Conservation (phyloP, 2,329 filamentous ascomycete genomes). For the Xylariaceae sp. region DNA sequence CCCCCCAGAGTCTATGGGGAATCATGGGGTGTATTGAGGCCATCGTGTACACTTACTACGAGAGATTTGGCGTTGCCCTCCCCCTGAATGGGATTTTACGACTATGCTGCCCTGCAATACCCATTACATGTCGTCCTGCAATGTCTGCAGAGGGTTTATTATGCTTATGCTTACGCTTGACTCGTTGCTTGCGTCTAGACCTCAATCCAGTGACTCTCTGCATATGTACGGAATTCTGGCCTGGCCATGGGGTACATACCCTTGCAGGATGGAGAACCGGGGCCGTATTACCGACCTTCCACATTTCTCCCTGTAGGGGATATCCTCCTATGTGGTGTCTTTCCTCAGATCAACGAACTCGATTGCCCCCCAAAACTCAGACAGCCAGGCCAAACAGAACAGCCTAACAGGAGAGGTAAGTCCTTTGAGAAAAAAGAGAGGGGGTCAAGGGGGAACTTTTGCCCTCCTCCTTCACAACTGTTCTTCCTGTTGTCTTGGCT, state of each 20-base stretch:
- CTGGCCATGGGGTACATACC: not conserved
- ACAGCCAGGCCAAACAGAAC: too few species aligned
- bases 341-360: too few species aligned
- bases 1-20: not conserved
- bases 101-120: not conserved
- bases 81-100: not conserved
- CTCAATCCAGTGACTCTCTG: not conserved
- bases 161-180: not conserved
- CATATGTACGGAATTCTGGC: not conserved
- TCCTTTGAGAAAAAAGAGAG: too few species aligned
- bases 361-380: too few species aligned
- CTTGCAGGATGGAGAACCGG: not conserved
- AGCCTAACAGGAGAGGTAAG: too few species aligned
- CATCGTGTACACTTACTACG: conserved; percentile 21
- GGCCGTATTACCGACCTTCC: not conserved
- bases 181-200: not conserved
- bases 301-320: too few species aligned
- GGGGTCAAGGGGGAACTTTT: not conserved
- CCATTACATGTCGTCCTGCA: not conserved
- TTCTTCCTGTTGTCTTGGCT: not conserved
- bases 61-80: conserved; percentile 4
- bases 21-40: not conserved
- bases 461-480: not conserved
- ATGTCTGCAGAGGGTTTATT: not conserved
- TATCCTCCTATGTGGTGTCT: too few species aligned